These are phyloP conservation scores for Blumeria hordei DNA, from an alignment of 2,329 filamentous ascomycete species.

Conservation along the genomic window DNA sequence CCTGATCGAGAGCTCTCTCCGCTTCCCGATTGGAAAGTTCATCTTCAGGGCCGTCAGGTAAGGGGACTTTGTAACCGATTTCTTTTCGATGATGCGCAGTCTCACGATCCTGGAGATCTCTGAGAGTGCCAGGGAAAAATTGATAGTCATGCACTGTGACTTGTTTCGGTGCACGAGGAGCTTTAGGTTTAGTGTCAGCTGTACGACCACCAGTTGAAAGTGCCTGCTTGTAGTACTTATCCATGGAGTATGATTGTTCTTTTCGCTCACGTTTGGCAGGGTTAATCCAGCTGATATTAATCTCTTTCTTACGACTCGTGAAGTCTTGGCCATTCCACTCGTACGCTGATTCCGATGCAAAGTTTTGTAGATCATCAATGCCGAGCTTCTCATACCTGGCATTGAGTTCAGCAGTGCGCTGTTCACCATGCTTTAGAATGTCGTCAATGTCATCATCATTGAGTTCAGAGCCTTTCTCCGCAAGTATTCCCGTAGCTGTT, in stretches of 20 bases:
- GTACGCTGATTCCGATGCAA: slow-evolving; percentile 89
- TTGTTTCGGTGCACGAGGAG: slow-evolving; percentile 87
- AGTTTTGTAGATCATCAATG: slow-evolving; percentile 91
- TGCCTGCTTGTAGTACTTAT: slow-evolving; percentile 91
- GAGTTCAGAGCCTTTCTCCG: slow-evolving; percentile 35
- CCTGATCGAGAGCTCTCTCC: slow-evolving; percentile 66
- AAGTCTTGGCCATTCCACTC: slow-evolving; percentile 99
- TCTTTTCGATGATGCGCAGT: slow-evolving; percentile 92
- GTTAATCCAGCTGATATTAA: slow-evolving; percentile 91
- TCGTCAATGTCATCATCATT: slow-evolving; percentile 75
- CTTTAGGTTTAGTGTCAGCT: slow-evolving; percentile 75
- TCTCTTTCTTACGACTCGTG: slow-evolving; percentile 72
- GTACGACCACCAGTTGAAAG: slow-evolving; percentile 56
- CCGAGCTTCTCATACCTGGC: slow-evolving; percentile 91
- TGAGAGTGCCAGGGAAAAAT: slow-evolving; percentile 69
- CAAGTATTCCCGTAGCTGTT: slow-evolving; percentile 34
- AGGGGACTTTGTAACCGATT: slow-evolving; percentile 78
- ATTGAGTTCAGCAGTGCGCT: slow-evolving; percentile 71
- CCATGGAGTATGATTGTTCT: slow-evolving; percentile 93
- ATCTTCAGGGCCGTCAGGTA: slow-evolving; percentile 77
- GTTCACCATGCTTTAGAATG: slow-evolving; percentile 67
- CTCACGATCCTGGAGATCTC: slow-evolving; percentile 84
- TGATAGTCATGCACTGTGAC: slow-evolving; percentile 86
- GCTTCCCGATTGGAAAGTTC: slow-evolving; percentile 65
- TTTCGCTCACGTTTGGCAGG: slow-evolving; percentile 95